Evolutionary conservation across 1,284 basidiomycete genomes (phyloP).

Genomic region (Irpex sp.): DNA sequence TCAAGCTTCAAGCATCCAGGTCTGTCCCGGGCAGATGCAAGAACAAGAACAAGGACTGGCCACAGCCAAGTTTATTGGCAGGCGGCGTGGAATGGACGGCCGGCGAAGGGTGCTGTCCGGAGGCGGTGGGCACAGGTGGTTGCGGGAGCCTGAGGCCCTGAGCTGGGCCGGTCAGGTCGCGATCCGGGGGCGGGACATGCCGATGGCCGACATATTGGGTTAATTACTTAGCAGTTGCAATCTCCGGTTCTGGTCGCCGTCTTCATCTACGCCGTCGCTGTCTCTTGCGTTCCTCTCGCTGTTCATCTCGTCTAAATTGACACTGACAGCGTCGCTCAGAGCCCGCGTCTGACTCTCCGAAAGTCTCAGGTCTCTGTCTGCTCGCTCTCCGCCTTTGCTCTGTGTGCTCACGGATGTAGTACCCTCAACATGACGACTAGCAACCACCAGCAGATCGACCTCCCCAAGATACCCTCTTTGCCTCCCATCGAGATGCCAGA

Average conservation of each 20-base stretch:
- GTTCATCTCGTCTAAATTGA: conserved; percentile 2
- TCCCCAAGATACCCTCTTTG: conserved; percentile 43
- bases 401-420: conserved; percentile 21
- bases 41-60: too few species aligned
- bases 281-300: conserved; percentile 2
- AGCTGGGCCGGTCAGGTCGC: too few species aligned
- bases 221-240: conserved; percentile 2
- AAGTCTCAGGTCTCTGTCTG: background rate
- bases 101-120: too few species aligned
- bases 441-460: conserved; percentile 27
- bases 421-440: conserved; percentile 27
- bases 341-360: background rate
- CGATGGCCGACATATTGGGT: background rate
- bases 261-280: conserved; percentile 5
- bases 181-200: background rate
- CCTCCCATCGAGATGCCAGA: conserved; percentile 44
- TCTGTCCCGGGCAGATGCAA: too few species aligned
- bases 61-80: too few species aligned
- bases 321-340: background rate
- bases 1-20: too few species aligned
- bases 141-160: too few species aligned
- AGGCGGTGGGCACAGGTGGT: too few species aligned
- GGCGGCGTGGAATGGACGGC: too few species aligned
- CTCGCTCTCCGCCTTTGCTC: background rate
- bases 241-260: conserved; percentile 8